Conservation (phyloP, 148 eudicot species). For the Rhododendron kiyosumense region DNA sequence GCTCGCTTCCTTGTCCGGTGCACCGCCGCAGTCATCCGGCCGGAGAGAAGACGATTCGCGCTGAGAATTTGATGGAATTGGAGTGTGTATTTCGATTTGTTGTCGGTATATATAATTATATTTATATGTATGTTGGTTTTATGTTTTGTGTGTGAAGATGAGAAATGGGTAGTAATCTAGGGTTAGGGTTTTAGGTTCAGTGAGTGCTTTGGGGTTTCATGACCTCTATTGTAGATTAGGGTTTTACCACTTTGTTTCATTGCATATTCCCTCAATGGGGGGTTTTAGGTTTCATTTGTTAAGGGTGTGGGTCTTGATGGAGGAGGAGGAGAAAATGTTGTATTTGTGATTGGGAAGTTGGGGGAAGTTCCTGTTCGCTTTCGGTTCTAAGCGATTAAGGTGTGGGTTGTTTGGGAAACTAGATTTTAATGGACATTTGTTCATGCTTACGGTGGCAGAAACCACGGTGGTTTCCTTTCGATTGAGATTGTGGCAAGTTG, state of each 20-base stretch:
- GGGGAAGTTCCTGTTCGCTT: neutral
- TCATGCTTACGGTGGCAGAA: neutral
- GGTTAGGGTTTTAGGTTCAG: slow-evolving; percentile 21
- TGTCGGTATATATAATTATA: slow-evolving; percentile 1
- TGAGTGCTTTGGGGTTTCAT: slow-evolving; percentile 14
- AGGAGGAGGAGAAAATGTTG: neutral
- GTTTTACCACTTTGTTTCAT: neutral
- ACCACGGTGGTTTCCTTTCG: slow-evolving; percentile 4
- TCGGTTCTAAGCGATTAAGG: neutral
- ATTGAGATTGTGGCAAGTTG: neutral
- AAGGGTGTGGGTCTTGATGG: slow-evolving; percentile 5
- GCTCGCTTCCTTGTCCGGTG: slow-evolving; percentile 73
- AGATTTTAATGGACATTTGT: neutral
- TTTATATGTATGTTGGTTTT: slow-evolving; percentile 6
- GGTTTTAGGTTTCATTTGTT: neutral
- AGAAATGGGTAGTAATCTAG: slow-evolving; percentile 15
- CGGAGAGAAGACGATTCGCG: slow-evolving; percentile 53
- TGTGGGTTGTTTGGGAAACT: neutral
- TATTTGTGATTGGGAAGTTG: neutral
- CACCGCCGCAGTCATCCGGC: slow-evolving; percentile 31
- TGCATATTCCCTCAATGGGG: slow-evolving; percentile 2
- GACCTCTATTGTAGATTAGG: slow-evolving; percentile 9
- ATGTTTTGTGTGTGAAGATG: slow-evolving; percentile 18
- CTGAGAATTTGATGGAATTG: slow-evolving; percentile 2
- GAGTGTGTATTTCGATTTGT: neutral